A percentile compares a stretch with the other conserved stretches of the same genome.
Evolutionary conservation across 768 basidiomycete genomes (phyloP).

Genomic region (Boletus vinaceobasis): DNA sequence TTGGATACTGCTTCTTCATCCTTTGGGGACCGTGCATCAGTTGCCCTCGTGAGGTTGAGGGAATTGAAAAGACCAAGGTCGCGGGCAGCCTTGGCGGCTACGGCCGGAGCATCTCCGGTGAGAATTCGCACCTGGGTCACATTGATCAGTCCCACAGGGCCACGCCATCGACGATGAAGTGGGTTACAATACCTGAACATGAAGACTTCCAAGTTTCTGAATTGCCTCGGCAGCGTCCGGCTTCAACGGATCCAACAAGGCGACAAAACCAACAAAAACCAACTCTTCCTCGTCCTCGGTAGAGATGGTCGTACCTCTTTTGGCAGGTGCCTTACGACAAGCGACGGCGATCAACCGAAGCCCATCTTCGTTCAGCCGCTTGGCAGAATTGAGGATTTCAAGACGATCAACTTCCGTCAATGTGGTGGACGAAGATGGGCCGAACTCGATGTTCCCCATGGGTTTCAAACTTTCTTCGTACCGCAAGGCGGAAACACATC

Average conservation of each 20-base stretch:
- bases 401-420: constrained; percentile 21
- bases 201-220: constrained; percentile 24
- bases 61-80: constrained; percentile 32
- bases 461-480: constrained; percentile 14
- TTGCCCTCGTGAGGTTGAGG: constrained; percentile 12
- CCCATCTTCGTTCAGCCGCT: constrained; percentile 30
- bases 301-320: constrained; percentile 15
- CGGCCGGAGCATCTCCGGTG: constrained; percentile 33
- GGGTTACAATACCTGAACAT: constrained; percentile 27
- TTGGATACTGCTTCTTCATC: constrained; percentile 25
- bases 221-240: constrained; percentile 32
- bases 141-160: constrained; percentile 3
- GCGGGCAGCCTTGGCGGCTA: constrained; percentile 37
- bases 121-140: constrained; percentile 32
- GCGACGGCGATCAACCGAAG: constrained; percentile 31
- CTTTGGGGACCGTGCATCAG: constrained; percentile 10
- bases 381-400: constrained; percentile 25
- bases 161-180: background rate
- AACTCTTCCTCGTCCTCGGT: constrained; percentile 28
- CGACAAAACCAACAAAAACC: constrained; percentile 29
- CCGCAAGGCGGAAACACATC: constrained; percentile 22
- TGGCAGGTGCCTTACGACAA: constrained; percentile 19
- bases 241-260: constrained; percentile 30
- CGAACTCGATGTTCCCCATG: constrained; percentile 12
- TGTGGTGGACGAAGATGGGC: constrained; percentile 10